These are phyloP conservation scores for Solanum peruvianum DNA, from an alignment of 257 asterid species.

Conservation along the genomic window DNA sequence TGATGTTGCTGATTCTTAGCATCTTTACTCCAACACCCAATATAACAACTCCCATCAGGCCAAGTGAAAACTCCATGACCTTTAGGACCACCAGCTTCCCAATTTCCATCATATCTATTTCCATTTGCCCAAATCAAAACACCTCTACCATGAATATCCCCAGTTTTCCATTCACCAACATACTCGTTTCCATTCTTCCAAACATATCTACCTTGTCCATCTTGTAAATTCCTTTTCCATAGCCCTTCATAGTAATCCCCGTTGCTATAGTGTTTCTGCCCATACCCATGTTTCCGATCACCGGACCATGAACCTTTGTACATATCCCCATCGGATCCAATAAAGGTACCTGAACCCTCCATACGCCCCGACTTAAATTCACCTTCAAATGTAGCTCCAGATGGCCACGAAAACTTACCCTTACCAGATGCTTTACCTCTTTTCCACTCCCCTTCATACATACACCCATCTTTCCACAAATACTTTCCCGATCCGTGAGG, in stretches of 20 bases:
- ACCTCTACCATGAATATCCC: conserved; percentile 76
- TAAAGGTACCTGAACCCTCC: conserved; percentile 84
- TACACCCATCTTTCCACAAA: conserved; percentile 88
- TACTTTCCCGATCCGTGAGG: conserved; percentile 97
- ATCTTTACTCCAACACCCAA: conserved; percentile 48
- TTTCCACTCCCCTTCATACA: conserved; percentile 97
- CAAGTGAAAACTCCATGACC: conserved; percentile 89
- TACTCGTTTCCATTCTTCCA: conserved; percentile 88
- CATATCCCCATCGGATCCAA: conserved; percentile 72
- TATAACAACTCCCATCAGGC: conserved; percentile 86
- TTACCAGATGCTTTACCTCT: conserved; percentile 83
- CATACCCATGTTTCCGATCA: conserved; percentile 80
- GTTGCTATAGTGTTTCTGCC: conserved; percentile 67
- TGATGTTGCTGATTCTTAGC: conserved; percentile 19
- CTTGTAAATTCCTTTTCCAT: conserved; percentile 74
- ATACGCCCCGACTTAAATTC: conserved; percentile 86
- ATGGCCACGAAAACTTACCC: conserved; percentile 94
- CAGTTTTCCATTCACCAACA: conserved; percentile 81
- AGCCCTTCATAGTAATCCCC: conserved; percentile 83
- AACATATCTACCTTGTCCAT: conserved; percentile 78
- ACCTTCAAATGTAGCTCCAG: conserved; percentile 87
- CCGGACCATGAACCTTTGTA: conserved; percentile 72
- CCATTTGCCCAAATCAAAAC: conserved; percentile 77
- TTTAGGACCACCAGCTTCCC: conserved; percentile 76
- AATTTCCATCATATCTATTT: conserved; percentile 67